Evolutionary conservation across 805 yeast genomes (phyloP).

Genomic region (Candida ascalaphidarum): DNA sequence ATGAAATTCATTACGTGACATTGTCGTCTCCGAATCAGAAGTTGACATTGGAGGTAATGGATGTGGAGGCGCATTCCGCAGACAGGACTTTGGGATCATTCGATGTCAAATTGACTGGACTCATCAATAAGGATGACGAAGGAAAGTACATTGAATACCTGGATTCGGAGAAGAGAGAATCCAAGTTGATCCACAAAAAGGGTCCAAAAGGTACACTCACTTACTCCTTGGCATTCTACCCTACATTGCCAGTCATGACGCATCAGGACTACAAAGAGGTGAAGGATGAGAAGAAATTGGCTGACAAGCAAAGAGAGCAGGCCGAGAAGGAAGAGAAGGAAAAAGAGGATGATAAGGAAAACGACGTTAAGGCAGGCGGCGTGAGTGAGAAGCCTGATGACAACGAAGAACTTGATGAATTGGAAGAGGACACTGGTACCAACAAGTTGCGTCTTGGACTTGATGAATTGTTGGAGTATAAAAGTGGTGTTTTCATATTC

Average conservation of each 20-base stretch:
- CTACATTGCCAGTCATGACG: constrained; percentile 69
- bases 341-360: constrained; percentile 15
- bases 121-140: constrained; percentile 61
- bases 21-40: constrained; percentile 77
- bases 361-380: constrained; percentile 7
- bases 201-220: constrained; percentile 79
- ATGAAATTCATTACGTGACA: constrained; percentile 75
- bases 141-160: constrained; percentile 51
- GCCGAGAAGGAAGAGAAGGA: constrained; percentile 26
- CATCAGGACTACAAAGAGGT: constrained; percentile 59
- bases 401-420: constrained; percentile 23
- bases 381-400: constrained; percentile 15
- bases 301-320: constrained; percentile 13
- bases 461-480: constrained; percentile 46
- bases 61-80: constrained; percentile 65
- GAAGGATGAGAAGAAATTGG: constrained; percentile 23
- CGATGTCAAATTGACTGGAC: constrained; percentile 56
- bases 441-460: constrained; percentile 43
- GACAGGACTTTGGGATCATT: constrained; percentile 87
- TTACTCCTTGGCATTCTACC: constrained; percentile 76
- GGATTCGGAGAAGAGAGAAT: constrained; percentile 48
- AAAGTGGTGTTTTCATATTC: constrained; percentile 70
- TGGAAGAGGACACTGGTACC: constrained; percentile 12
- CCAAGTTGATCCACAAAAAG: constrained; percentile 60
- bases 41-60: constrained; percentile 85